These are phyloP conservation scores for Tulasnella sp. DNA, from an alignment of 768 basidiomycete species.

Conservation along the genomic window DNA sequence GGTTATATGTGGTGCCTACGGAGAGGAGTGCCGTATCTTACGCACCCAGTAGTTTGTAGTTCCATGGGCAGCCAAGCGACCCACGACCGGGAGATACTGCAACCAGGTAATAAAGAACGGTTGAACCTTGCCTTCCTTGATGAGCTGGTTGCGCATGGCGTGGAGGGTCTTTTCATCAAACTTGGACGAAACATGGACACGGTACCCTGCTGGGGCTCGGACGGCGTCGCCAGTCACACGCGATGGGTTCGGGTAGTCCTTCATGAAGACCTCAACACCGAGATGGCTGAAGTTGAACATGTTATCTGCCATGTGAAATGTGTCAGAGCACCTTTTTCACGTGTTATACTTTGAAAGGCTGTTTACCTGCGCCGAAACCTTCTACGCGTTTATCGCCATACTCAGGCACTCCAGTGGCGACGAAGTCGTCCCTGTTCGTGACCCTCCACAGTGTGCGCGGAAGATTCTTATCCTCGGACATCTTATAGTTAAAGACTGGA, in stretches of 20 bases:
- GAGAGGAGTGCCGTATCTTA: too few relatives aligned
- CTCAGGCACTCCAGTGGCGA: constrained; percentile 21
- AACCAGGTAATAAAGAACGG: background rate
- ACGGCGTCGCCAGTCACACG: background rate
- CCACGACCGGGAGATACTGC: constrained; percentile 16
- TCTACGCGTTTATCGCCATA: constrained; percentile 8
- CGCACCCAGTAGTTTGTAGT: background rate
- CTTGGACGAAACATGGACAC: background rate
- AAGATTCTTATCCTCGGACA: background rate
- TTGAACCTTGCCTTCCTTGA: background rate
- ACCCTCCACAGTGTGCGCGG: constrained; percentile 18
- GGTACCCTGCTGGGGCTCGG: background rate
- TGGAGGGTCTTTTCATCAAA: background rate
- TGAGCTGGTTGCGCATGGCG: background rate
- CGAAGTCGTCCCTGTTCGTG: constrained; percentile 17
- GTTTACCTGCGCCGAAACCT: background rate
- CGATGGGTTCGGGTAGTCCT: background rate
- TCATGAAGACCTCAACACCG: background rate
- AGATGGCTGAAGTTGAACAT: constrained; percentile 10
- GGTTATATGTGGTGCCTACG: too few relatives aligned
- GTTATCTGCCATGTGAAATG: background rate
- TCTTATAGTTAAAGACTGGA: background rate
- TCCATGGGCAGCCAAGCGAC: constrained; percentile 11
- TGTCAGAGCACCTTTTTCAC: too few relatives aligned
- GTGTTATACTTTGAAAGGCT: background rate